Percentiles rank a stretch among this genome's conserved stretches.
phyloP scores from a whole-genome alignment of 441 rosid genomes.

The Kokia cookei region DNA sequence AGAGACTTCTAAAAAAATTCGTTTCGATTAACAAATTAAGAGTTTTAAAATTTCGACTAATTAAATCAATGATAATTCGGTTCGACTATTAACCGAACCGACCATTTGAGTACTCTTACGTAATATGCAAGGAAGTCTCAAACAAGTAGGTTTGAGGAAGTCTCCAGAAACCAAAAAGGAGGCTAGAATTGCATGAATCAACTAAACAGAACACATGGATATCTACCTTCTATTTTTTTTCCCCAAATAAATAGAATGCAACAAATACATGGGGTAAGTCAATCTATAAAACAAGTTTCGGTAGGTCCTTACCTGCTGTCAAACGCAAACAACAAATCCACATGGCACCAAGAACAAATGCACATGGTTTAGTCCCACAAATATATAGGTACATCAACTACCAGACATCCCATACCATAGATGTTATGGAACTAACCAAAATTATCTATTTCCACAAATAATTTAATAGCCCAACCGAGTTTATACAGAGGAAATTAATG shows the following conservation, averaged over 20 bases:
- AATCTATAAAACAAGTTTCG: not conserved
- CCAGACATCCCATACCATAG: not conserved
- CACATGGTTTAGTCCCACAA: conserved; percentile 33
- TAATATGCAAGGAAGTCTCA: too few species aligned
- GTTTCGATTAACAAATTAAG: too few species aligned
- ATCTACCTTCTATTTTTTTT: not conserved
- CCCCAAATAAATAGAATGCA: not conserved
- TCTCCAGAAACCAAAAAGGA: too few species aligned
- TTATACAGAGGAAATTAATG: not conserved
- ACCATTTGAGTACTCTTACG: too few species aligned
- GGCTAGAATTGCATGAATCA: not conserved
- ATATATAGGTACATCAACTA: not conserved
- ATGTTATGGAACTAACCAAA: not conserved
- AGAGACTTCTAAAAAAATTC: too few species aligned
- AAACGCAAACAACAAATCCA: not conserved
- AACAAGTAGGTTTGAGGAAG: too few species aligned
- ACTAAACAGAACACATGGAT: too few species aligned
- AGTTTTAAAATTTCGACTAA: too few species aligned
- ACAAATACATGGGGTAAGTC: not conserved
- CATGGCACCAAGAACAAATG: conserved; percentile 23
- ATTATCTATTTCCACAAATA: not conserved
- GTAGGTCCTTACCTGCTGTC: conserved; percentile 18
- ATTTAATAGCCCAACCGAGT: not conserved
- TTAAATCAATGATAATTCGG: too few species aligned
- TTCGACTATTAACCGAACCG: too few species aligned